Conservation (phyloP, 805 yeast genomes). For the Babjeviella inositovora region DNA sequence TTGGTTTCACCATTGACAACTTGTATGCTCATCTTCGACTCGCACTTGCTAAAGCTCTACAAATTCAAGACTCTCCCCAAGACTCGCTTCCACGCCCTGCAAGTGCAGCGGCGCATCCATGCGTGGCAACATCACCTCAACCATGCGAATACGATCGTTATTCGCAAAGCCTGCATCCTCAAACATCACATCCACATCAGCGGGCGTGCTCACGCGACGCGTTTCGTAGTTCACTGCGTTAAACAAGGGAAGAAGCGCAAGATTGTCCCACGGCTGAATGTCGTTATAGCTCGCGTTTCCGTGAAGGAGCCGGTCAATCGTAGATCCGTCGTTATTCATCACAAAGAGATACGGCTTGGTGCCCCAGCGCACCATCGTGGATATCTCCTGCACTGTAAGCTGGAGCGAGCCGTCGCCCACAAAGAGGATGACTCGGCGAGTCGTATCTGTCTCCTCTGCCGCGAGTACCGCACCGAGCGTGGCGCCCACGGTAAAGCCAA, state of each 20-base stretch:
- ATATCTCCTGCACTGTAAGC: constrained; percentile 59
- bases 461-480: constrained; percentile 56
- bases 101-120: constrained; percentile 59
- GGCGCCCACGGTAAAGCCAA: constrained; percentile 58
- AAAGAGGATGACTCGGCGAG: constrained; percentile 47
- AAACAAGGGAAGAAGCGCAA: constrained; percentile 38
- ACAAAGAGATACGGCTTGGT: constrained; percentile 55
- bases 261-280: constrained; percentile 57
- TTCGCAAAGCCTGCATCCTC: constrained; percentile 27
- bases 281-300: constrained; percentile 53
- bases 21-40: no score
- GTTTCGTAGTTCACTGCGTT: constrained; percentile 42
- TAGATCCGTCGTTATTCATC: constrained; percentile 59
- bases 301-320: constrained; percentile 62
- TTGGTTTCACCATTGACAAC: no score
- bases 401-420: constrained; percentile 70
- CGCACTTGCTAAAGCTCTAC: no score
- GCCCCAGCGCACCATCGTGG: constrained; percentile 53
- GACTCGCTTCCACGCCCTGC: no score
- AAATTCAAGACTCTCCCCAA: no score
- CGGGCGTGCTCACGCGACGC: constrained; percentile 32
- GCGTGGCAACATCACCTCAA: constrained; percentile 52
- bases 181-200: constrained; percentile 39
- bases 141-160: constrained; percentile 43
- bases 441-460: constrained; percentile 44